phyloP scores from a whole-genome alignment of 2,329 filamentous ascomycete genomes.

The Pestalotiopsis sp. region DNA sequence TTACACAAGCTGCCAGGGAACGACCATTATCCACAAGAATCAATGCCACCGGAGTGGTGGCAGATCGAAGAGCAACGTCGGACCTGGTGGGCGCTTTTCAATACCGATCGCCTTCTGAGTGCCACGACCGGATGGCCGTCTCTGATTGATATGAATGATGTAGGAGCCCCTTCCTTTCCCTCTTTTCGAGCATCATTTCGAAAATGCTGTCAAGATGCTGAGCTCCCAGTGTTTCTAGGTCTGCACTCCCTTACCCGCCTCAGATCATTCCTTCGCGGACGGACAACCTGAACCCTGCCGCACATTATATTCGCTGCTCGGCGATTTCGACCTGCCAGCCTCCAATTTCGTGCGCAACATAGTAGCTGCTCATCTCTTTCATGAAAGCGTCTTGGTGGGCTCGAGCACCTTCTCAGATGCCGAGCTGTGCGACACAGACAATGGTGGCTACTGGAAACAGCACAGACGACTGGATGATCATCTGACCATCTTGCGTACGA shows the following conservation, averaged over 20 bases:
- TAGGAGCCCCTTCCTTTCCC: background rate
- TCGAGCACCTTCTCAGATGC: background rate
- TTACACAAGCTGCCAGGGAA: background rate
- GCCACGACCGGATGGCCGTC: background rate
- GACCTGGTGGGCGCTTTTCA: background rate
- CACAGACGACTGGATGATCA: background rate
- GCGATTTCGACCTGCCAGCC: background rate
- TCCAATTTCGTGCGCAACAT: background rate
- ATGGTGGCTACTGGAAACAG: background rate
- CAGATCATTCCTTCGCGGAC: background rate
- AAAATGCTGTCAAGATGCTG: background rate
- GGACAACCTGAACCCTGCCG: background rate
- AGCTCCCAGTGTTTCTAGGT: background rate
- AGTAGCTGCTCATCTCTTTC: background rate
- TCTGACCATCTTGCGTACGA: background rate
- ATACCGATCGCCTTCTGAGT: background rate
- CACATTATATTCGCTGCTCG: background rate
- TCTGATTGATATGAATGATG: background rate
- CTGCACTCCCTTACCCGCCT: background rate
- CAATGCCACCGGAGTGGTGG: background rate
- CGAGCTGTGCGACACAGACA: background rate
- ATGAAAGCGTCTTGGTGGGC: background rate
- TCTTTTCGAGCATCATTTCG: background rate
- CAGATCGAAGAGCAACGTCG: background rate
- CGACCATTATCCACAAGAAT: background rate